Conservation (phyloP, 345 rosid genomes). For the Dipteronia sinensis region DNA sequence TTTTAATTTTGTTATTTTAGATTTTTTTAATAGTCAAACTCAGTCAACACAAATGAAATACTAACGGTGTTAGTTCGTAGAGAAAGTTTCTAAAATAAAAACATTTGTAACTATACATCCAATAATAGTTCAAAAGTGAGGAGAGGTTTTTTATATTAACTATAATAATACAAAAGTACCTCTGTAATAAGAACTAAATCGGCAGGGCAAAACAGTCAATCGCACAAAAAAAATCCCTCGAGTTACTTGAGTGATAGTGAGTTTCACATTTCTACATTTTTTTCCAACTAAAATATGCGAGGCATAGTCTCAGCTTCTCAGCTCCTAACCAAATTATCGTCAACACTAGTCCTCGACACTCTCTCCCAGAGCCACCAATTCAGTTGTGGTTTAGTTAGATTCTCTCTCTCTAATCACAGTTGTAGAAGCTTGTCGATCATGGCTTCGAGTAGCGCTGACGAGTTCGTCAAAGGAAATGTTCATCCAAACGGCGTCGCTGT, state of each 20-base stretch:
- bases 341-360: conserved; percentile 21
- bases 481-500: conserved; percentile 87
- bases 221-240: neutral
- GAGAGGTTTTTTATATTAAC: too few species aligned
- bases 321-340: conserved; percentile 19
- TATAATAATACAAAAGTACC: too few species aligned
- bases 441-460: conserved; percentile 49
- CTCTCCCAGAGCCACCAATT: neutral
- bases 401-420: conserved; percentile 11
- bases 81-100: too few species aligned
- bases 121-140: too few species aligned
- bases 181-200: neutral
- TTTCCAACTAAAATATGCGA: conserved; percentile 22
- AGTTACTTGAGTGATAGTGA: neutral
- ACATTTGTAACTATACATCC: too few species aligned
- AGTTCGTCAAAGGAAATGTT: conserved; percentile 70
- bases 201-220: neutral
- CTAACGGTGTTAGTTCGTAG: too few species aligned
- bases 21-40: too few species aligned
- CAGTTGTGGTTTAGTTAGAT: neutral
- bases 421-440: conserved; percentile 41
- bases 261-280: neutral
- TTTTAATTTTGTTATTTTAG: too few species aligned
- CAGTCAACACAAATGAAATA: too few species aligned
- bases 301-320: conserved; percentile 22